Evolutionary conservation across 805 yeast genomes (phyloP).

Genomic region (Ogataea paraovalis): DNA sequence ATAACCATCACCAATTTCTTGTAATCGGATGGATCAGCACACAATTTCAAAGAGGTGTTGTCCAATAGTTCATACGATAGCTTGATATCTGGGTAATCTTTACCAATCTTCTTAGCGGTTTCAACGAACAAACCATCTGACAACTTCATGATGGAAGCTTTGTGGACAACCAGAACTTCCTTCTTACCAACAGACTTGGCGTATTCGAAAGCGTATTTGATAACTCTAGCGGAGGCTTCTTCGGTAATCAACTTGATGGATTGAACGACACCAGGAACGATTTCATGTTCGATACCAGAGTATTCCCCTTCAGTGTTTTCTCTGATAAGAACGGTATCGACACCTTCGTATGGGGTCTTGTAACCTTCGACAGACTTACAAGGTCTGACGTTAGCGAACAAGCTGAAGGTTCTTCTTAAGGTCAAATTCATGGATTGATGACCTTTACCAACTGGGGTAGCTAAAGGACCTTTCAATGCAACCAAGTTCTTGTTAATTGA

Average conservation of each 20-base stretch:
- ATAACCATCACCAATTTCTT: conserved; percentile 86
- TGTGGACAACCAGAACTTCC: conserved; percentile 92
- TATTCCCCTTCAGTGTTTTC: conserved; percentile 99
- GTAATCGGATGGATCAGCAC: conserved; percentile 85
- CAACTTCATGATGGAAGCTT: conserved; percentile 96
- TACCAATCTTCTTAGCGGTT: conserved; percentile 83
- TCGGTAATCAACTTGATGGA: conserved; percentile 95
- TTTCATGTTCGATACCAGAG: conserved; percentile 97
- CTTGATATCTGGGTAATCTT: conserved; percentile 88
- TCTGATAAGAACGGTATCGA: conserved; percentile 93
- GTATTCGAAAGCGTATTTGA: conserved; percentile 95
- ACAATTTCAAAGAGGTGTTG: conserved; percentile 89
- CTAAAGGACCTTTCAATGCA: conserved; percentile 97
- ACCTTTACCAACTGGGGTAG: conserved; percentile 98
- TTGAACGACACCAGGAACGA: conserved; percentile 98
- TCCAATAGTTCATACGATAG: conserved; percentile 86
- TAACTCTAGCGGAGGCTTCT: conserved; percentile 94
- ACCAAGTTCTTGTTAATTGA: conserved; percentile 90
- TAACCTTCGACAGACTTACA: conserved; percentile 91
- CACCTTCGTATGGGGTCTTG: conserved; percentile 85
- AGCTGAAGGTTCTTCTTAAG: conserved; percentile 91
- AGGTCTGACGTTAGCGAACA: conserved; percentile 97
- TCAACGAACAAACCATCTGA: conserved; percentile 96
- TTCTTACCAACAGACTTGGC: conserved; percentile 85
- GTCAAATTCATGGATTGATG: conserved; percentile 97